A percentile compares a stretch with the other conserved stretches of the same genome.
phyloP scores from a whole-genome alignment of 2,329 filamentous ascomycete species.

The Purpureocillium takamizusanense region DNA sequence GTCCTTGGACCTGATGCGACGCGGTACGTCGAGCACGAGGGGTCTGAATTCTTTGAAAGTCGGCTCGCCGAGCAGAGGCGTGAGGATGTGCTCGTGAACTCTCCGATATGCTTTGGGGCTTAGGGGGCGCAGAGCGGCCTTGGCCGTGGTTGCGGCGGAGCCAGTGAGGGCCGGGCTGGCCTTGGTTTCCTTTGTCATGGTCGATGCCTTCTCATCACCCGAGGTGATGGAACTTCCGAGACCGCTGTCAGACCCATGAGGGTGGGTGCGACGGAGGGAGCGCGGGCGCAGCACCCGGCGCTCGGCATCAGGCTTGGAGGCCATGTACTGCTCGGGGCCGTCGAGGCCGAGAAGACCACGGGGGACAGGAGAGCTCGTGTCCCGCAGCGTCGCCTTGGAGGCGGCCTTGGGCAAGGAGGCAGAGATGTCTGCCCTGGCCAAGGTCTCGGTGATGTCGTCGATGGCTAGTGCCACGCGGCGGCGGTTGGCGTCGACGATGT shows the following conservation, averaged over 20 bases:
- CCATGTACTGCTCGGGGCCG: conserved; percentile 41
- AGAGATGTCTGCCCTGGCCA: conserved; percentile 37
- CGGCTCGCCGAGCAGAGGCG: conserved; percentile 66
- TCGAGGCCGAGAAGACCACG: conserved; percentile 49
- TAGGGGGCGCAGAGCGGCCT: conserved; percentile 48
- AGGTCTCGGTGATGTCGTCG: conserved; percentile 54
- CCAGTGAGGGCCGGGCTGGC: conserved; percentile 45
- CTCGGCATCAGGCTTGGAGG: conserved; percentile 27
- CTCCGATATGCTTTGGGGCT: conserved; percentile 63
- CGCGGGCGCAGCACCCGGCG: conserved; percentile 44
- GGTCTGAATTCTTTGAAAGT: conserved; percentile 72
- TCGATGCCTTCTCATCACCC: conserved; percentile 39
- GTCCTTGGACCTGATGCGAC: conserved; percentile 72
- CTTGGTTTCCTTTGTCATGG: conserved; percentile 26
- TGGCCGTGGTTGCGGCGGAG: conserved; percentile 41
- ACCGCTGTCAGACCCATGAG: conserved; percentile 78
- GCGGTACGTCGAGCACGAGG: conserved; percentile 68
- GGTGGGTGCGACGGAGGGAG: conserved; percentile 46
- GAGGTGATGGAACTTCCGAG: conserved; percentile 74
- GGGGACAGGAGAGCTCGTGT: conserved; percentile 52
- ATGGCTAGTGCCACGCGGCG: conserved; percentile 61
- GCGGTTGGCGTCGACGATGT: conserved; percentile 60
- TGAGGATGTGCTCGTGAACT: conserved; percentile 71
- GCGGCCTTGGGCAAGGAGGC: conserved; percentile 22
- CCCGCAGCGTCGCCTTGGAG: conserved; percentile 28